These are phyloP conservation scores for Candida tetrigidarum DNA, from an alignment of 1,139 yeast genomes.

Conservation along the genomic window DNA sequence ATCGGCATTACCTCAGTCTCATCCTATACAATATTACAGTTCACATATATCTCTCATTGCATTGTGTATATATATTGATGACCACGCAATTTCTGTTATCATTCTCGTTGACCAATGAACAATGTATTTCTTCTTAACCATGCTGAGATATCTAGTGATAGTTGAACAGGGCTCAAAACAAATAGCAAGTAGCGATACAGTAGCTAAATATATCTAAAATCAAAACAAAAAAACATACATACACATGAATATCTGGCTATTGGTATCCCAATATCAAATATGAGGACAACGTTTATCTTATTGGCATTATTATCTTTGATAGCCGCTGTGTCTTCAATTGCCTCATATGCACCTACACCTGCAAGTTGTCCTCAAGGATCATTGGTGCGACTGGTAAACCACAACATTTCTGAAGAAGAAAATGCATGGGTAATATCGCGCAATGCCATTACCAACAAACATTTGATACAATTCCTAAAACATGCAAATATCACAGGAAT, in stretches of 20 bases:
- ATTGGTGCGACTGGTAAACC: constrained; percentile 1
- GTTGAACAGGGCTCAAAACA: constrained; percentile 1
- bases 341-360: constrained; percentile 2
- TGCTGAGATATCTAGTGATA: no score
- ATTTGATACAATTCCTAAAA: constrained; percentile 34
- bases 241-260: neutral
- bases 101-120: no score
- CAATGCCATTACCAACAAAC: constrained; percentile 28
- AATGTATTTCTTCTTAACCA: no score
- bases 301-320: neutral
- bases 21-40: no score
- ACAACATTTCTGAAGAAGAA: constrained; percentile 1
- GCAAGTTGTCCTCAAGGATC: constrained; percentile 1
- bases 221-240: neutral
- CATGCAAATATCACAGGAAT: constrained; percentile 40
- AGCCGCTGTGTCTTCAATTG: constrained; percentile 1
- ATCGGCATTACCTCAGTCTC: no score
- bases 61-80: no score
- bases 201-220: neutral
- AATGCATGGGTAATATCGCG: neutral
- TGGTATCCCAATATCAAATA: no score
- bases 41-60: no score
- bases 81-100: no score
- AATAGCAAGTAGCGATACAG: neutral
- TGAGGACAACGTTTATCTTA: no score